Base-by-base conservation (phyloP, 306 rosid species). In the Citrullus colocynthis region DNA sequence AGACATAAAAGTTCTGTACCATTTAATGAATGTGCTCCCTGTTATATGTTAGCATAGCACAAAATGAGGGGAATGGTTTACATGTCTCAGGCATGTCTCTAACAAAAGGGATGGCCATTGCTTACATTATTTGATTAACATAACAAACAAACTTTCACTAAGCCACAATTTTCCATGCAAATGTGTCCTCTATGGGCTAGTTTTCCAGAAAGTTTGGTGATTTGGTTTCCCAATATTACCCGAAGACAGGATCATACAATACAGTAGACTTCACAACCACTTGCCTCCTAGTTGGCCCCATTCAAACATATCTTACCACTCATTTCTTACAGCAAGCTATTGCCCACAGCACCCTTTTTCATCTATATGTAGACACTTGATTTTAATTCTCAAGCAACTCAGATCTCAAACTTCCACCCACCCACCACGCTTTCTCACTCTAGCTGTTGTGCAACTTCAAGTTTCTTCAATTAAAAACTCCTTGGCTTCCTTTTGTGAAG, bases 1-100 rank as follows among this genome's bases (percentile, higher is more conserved):
- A 71, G 76, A 71, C 76, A 28, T 41, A 71, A 48, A 69, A 24
- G 15, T 48, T 72, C 24, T 49, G 49, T 49, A 32, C 15, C 14
- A 30, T 72, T 71, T 48, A 72, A 72, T 30, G 77, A 72, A 60
- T 72, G 44, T 72, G 77, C 77, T 49, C 59, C 76, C 60, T 49
- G 77, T 15, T 48, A 4, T 72, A 48, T 45, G 28, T 72, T 72
- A 21, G 59, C 28, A 24, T 49, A 17, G 14, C 77, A 75, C 54
- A 75, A 56, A 55, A 36, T 54, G 65, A 75, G 65, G 63, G 78
- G 52, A 34, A 14, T 55, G 49, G 51, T 75, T 32, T 16, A 32
- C 49, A 54, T 74, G 78, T 74, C 51, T 52, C 49, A 52, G 18
- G 62, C 64, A 54, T 74, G 78, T 54, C 78, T 37, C 12, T 54